Percentiles rank a stretch among this genome's conserved stretches.
Evolutionary conservation across 331 rosid species (phyloP).

Genomic region (Quercus phellos): DNA sequence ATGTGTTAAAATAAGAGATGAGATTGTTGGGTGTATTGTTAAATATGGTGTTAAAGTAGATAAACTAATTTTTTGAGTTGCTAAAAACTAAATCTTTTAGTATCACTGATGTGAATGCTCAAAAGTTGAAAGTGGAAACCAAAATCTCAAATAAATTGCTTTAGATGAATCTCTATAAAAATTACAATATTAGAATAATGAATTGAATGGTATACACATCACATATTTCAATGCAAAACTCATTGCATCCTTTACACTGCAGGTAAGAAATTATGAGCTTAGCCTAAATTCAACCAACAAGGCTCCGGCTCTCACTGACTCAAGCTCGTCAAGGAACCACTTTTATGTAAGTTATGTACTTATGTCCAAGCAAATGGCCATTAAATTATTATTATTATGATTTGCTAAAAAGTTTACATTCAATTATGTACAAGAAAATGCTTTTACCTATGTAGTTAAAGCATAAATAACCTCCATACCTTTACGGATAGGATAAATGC

Average conservation of each 20-base stretch:
- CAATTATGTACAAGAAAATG: neutral
- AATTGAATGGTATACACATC: neutral
- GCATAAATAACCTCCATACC: constrained; percentile 47
- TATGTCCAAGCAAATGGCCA: neutral
- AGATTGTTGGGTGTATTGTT: too few species aligned
- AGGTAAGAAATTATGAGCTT: neutral
- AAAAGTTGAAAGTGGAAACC: too few species aligned
- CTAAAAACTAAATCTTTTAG: too few species aligned
- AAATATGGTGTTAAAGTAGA: too few species aligned
- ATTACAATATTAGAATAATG: neutral
- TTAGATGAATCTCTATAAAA: too few species aligned
- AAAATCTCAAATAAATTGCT: too few species aligned
- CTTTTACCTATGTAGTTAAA: constrained; percentile 44
- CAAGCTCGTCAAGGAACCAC: constrained; percentile 1
- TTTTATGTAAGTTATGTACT: neutral
- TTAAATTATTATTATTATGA: too few species aligned
- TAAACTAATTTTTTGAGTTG: too few species aligned
- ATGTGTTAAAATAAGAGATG: too few species aligned
- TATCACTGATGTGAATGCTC: too few species aligned
- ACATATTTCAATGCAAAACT: neutral
- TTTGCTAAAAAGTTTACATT: too few species aligned
- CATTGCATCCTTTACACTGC: neutral
- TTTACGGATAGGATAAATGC: constrained; percentile 64
- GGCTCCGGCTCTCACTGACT: neutral
- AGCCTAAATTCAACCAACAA: constrained; percentile 6